These are phyloP conservation scores for Cladosporium sp. DNA, from an alignment of 2,329 filamentous ascomycete genomes.

Conservation along the genomic window DNA sequence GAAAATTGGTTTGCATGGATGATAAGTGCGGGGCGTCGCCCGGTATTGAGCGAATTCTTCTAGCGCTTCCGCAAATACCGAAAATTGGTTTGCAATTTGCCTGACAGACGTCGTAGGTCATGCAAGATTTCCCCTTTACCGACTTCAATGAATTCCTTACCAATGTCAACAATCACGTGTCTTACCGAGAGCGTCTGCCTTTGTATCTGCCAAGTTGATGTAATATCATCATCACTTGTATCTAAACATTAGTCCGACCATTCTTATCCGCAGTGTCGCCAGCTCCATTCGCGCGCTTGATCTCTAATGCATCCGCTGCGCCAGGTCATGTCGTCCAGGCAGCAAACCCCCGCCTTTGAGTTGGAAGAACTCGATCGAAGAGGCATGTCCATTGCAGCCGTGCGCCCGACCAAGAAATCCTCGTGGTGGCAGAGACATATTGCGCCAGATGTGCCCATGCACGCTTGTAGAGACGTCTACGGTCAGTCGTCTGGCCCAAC, in stretches of 20 bases:
- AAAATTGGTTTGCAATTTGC: background rate
- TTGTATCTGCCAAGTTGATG: background rate
- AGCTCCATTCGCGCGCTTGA: background rate
- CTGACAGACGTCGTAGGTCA: constrained; percentile 1
- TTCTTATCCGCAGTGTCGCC: constrained; percentile 1
- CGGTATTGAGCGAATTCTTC: background rate
- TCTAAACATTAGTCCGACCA: background rate
- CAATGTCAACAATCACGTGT: background rate
- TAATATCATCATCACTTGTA: background rate
- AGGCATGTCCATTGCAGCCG: constrained; percentile 1
- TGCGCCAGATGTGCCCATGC: constrained; percentile 1
- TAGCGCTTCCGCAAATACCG: background rate
- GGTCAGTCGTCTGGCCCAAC: constrained; percentile 1
- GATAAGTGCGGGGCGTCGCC: background rate
- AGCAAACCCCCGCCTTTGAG: constrained; percentile 1
- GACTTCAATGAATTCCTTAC: background rate
- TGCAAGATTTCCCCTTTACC: background rate
- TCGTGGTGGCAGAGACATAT: constrained; percentile 3
- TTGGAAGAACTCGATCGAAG: constrained; percentile 2
- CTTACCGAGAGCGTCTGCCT: background rate
- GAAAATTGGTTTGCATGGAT: background rate
- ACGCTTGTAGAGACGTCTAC: constrained; percentile 1
- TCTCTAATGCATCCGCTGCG: background rate
- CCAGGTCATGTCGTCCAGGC: background rate
- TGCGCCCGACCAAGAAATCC: constrained; percentile 1